phyloP scores from a whole-genome alignment of 768 basidiomycete genomes.

The Termitomyces sp. region DNA sequence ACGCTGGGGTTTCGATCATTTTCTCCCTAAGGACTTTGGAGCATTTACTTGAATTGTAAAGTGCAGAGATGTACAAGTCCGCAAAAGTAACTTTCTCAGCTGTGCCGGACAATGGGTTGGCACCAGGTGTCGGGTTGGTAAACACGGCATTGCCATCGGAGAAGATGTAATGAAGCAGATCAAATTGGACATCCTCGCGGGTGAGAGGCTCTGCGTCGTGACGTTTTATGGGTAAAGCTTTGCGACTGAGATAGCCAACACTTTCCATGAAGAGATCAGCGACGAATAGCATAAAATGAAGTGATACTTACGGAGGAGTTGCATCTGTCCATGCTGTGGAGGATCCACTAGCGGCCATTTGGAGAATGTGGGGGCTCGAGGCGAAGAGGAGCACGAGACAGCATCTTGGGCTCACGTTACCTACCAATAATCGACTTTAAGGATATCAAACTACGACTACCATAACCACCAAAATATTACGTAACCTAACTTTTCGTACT shows the following conservation, averaged over 20 bases:
- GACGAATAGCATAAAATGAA: background rate
- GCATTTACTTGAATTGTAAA: constrained; percentile 77
- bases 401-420: constrained; percentile 10
- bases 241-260: constrained; percentile 58
- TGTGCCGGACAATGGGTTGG: constrained; percentile 38
- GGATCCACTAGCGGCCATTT: constrained; percentile 36
- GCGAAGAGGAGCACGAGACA: constrained; percentile 17
- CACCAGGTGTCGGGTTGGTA: constrained; percentile 52
- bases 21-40: constrained; percentile 87
- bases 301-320: constrained; percentile 44
- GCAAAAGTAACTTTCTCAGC: constrained; percentile 62
- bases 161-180: constrained; percentile 79
- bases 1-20: constrained; percentile 76
- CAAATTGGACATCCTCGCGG: constrained; percentile 81
- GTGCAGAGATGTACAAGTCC: constrained; percentile 77
- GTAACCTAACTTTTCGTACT: constrained; percentile 1
- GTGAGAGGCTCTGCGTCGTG: constrained; percentile 79
- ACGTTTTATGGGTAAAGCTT: constrained; percentile 75
- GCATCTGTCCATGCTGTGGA: constrained; percentile 40
- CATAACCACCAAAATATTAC: constrained; percentile 8
- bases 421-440: background rate
- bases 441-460: too few relatives aligned
- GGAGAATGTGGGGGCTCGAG: constrained; percentile 28
- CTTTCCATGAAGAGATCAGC: constrained; percentile 19
- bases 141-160: constrained; percentile 62